Evolutionary conservation across 768 basidiomycete genomes (phyloP).

Genomic region (Suillus occidentalis): DNA sequence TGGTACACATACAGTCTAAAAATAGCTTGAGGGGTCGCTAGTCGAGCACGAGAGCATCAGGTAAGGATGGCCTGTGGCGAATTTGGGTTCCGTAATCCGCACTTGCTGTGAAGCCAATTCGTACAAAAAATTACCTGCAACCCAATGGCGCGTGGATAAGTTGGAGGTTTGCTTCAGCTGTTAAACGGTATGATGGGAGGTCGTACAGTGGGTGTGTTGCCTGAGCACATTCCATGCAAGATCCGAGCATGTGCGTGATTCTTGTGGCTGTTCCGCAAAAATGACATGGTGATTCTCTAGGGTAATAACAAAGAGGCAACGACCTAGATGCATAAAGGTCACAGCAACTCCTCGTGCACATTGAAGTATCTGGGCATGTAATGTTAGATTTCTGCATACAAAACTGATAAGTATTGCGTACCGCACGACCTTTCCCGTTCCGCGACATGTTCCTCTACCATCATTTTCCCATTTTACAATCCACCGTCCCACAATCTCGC

Average conservation of each 20-base stretch:
- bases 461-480: constrained; percentile 72
- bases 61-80: too few species aligned
- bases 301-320: background rate
- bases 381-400: background rate
- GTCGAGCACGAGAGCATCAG: too few species aligned
- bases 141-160: background rate
- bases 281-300: background rate
- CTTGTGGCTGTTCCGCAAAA: background rate
- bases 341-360: constrained; percentile 51
- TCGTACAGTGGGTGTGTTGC: background rate
- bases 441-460: constrained; percentile 61
- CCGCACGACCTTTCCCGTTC: constrained; percentile 66
- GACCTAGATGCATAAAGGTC: constrained; percentile 3
- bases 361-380: constrained; percentile 44
- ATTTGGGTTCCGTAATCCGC: too few species aligned
- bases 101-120: background rate
- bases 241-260: background rate
- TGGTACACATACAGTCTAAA: too few species aligned
- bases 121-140: background rate
- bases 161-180: background rate
- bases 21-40: too few species aligned
- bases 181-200: background rate
- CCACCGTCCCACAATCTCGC: constrained; percentile 71
- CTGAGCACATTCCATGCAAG: background rate
- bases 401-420: constrained; percentile 36